Evolutionary conservation across 2,329 filamentous ascomycete species (phyloP), one percentile per base, ranked within the genome.

Genomic region (Colletotrichum acutatum): DNA sequence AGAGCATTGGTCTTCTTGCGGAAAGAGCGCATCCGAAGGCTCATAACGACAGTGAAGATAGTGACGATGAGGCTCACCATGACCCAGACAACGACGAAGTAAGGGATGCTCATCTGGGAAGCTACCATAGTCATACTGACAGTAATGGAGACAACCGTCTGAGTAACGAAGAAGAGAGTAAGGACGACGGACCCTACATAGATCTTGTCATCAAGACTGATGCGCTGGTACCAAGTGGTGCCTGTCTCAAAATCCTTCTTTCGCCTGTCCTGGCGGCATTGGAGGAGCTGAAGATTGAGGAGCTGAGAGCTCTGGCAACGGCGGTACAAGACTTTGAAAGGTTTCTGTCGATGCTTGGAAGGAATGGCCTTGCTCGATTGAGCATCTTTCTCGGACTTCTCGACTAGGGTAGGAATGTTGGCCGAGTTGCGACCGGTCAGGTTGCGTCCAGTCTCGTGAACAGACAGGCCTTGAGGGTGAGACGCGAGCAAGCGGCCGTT

Each of bases 161-260:
- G 65, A 5, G 37, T 19, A 12, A 71, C 5, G 9, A 70, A 61
- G 34, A 73, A 71, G 24, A 71, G 7, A 4, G 66, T 52, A 19
- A 73, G 22, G 9, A 24, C 6, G 12, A 22, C n/a, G 2, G 54
- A 71, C 19, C 54, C 60, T 8, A n/a, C 26, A 46, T 61, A 71
- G 22, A 71, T 37, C n/a, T 73, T 57, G 9, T 22, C 12, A 26
- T 71, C 53, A 14, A 37, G 26, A 56, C 66, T 65, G 26, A 73
- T 49, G 37, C 71, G 66, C 37, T 73, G 46, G 19, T 56, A 71
- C 71, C 71, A 73, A 19, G 9, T 37, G 12, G 67, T 65, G 22
- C 5, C 28, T 2, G 71, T 56, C 60, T 71, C 56, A 22, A 22
- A 34, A 14, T 22, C 19, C 22, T 46, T 56, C 34, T 56, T 49